These are phyloP conservation scores for Picea engelmannii DNA, from an alignment of 83 land plant species.

Conservation along the genomic window DNA sequence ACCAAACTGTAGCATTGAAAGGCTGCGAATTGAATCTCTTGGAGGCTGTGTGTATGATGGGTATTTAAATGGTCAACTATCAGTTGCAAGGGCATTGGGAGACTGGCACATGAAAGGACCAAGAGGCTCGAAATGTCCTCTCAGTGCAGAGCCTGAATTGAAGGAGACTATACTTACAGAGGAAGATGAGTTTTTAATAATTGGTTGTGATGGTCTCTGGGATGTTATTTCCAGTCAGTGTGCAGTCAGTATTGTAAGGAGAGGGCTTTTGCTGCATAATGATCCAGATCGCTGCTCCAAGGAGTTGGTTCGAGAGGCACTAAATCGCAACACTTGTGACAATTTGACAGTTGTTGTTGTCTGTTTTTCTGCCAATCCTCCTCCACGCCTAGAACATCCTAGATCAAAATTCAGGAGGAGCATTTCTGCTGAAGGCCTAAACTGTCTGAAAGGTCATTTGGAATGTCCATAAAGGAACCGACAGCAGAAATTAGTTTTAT, in stretches of 20 bases:
- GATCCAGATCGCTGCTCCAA: conserved; percentile 81
- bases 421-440: conserved; percentile 69
- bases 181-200: conserved; percentile 86
- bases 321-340: conserved; percentile 75
- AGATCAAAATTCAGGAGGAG: conserved; percentile 50
- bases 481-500: conserved; percentile 2
- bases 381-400: conserved; percentile 62
- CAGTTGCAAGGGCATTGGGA: conserved; percentile 87
- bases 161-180: conserved; percentile 61
- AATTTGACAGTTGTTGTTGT: conserved; percentile 81
- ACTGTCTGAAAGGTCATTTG: conserved; percentile 42
- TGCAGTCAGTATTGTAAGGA: conserved; percentile 78
- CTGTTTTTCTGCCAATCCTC: conserved; percentile 77
- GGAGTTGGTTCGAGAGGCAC: conserved; percentile 82
- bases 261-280: conserved; percentile 75
- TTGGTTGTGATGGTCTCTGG: conserved; percentile 96
- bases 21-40: conserved; percentile 70
- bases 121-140: conserved; percentile 64
- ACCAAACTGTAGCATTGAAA: conserved; percentile 68
- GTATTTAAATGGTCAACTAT: conserved; percentile 88
- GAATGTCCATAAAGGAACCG: conserved; percentile 2
- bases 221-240: conserved; percentile 89
- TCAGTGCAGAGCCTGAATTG: conserved; percentile 86
- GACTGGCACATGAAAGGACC: conserved; percentile 94
- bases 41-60: conserved; percentile 87